Percentiles rank a stretch among this genome's conserved stretches.
Evolutionary conservation across 805 yeast genomes (phyloP).

Genomic region (Pichia occidentalis): DNA sequence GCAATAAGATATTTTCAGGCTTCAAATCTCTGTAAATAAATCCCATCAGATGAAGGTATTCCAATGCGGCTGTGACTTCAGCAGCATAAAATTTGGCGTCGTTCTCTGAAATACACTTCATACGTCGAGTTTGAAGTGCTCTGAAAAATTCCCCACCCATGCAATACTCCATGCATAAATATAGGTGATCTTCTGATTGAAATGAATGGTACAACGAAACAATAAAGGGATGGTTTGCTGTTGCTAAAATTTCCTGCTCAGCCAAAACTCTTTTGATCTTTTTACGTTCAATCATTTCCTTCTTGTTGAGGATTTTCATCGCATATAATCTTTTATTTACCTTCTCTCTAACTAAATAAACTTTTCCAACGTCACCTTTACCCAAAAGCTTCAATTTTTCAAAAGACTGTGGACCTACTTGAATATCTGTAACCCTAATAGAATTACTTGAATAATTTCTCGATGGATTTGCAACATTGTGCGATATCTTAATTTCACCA

Average conservation of each 20-base stretch:
- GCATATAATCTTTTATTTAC: conserved; percentile 72
- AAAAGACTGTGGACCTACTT: conserved; percentile 81
- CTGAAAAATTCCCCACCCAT: conserved; percentile 99
- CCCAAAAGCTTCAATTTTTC: conserved; percentile 89
- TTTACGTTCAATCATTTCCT: conserved; percentile 92
- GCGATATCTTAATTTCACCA: conserved; percentile 29
- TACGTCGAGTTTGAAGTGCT: conserved; percentile 84
- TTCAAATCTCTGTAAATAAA: conserved; percentile 93
- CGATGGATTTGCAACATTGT: conserved; percentile 39
- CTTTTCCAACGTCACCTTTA: conserved; percentile 97
- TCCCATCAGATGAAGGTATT: conserved; percentile 93
- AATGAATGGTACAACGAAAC: conserved; percentile 94
- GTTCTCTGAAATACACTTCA: conserved; percentile 76
- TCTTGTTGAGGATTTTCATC: conserved; percentile 83
- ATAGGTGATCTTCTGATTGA: conserved; percentile 86
- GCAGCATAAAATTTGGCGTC: conserved; percentile 95
- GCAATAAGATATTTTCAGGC: conserved; percentile 91
- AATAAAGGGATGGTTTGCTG: conserved; percentile 94
- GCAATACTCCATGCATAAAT: conserved; percentile 96
- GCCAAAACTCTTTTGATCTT: conserved; percentile 92
- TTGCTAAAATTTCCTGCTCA: conserved; percentile 93
- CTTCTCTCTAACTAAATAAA: conserved; percentile 83
- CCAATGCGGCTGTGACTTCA: conserved; percentile 95
- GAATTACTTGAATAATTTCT: conserved; percentile 71
- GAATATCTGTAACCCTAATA: conserved; percentile 65